These are phyloP conservation scores for Rhodotorula babjevae DNA, from an alignment of 768 basidiomycete genomes.

Conservation along the genomic window DNA sequence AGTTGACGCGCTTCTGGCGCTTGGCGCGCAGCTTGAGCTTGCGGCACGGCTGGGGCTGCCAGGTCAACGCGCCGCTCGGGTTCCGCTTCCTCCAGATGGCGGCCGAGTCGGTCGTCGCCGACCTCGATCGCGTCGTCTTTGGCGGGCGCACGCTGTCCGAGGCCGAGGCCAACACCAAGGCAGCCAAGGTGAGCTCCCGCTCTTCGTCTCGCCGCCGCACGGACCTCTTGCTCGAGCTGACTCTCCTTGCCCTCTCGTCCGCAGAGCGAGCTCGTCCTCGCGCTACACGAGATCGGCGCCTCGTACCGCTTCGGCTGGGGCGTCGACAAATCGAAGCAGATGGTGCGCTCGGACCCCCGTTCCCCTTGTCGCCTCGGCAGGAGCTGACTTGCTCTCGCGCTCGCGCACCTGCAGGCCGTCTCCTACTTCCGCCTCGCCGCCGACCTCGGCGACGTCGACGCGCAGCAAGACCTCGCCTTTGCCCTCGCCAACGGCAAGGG, in stretches of 20 bases:
- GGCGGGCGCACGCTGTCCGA: conserved; percentile 46
- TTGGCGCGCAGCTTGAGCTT: conserved; percentile 54
- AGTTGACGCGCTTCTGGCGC: too few species aligned
- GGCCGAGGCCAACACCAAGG: conserved; percentile 52
- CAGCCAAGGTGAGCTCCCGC: conserved; percentile 53
- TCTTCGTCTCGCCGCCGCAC: too few species aligned
- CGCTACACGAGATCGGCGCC: conserved; percentile 86
- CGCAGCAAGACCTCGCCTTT: conserved; percentile 78
- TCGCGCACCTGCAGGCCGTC: conserved; percentile 29
- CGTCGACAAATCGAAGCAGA: conserved; percentile 76
- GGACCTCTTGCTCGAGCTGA: too few species aligned
- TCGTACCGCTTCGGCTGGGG: conserved; percentile 94
- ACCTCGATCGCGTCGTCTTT: conserved; percentile 62
- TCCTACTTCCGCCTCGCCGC: conserved; percentile 76
- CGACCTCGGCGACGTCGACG: conserved; percentile 75
- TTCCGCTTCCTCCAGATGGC: conserved; percentile 80
- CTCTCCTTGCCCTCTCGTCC: not conserved
- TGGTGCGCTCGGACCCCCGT: conserved; percentile 47
- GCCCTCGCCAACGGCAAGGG: conserved; percentile 81
- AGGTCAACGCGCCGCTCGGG: conserved; percentile 69
- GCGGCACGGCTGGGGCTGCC: conserved; percentile 69
- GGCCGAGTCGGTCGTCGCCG: conserved; percentile 71
- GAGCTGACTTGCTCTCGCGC: not conserved
- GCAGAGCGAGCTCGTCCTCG: conserved; percentile 74
- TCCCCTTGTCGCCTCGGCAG: too few species aligned